Base-by-base conservation (phyloP, 2,329 filamentous ascomycete genomes). In the Penicillium sp. region DNA sequence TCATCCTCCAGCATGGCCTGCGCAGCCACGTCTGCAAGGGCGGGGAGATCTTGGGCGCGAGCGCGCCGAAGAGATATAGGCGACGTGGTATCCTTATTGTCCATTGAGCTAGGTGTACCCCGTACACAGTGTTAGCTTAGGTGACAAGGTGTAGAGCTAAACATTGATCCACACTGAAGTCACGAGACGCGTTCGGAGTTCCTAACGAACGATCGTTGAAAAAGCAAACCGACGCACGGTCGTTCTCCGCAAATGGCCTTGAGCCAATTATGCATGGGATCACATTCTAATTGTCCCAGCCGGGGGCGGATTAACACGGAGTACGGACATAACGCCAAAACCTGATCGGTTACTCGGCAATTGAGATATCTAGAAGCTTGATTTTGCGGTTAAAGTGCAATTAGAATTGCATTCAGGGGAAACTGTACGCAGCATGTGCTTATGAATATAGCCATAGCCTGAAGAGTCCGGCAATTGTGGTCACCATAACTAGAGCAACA, bases 1-100 rank as follows among this genome's bases (percentile, higher is more conserved):
- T 57, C 52, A 25, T 55, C 54, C 11, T 57, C 37, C 2, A 54
- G 31, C 46, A 57, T 56, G 35, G 54, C 48, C 37, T 49, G 42
- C 16, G 49, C 53, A 13, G 47, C 44, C 3, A 60, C 37, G 37
- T 54, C 46, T n/a, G 52, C 54, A 18, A 54, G 39, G 28, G 10
- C n/a, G 28, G 49, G 49, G 12, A 56, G 49, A 33, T 54, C 50
- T 27, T 45, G 30, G n/a, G 30, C 14, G 28, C 34, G 29, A 12
- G 51, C 49, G n/a, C 35, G 40, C 43, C 46, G 38, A 33, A 55
- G 22, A 43, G 31, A 35, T 12, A 53, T 16, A 34, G 19, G 8
- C 3, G 30, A 12, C 25, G 35, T 35, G 14, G 16, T 44, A 3
- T 19, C 37, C 36, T n/a, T 31, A 2, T 13, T 27, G 18, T 18